These are phyloP conservation scores for Colletotrichum liaoningense DNA, from an alignment of 2,329 filamentous ascomycete species.

Conservation along the genomic window DNA sequence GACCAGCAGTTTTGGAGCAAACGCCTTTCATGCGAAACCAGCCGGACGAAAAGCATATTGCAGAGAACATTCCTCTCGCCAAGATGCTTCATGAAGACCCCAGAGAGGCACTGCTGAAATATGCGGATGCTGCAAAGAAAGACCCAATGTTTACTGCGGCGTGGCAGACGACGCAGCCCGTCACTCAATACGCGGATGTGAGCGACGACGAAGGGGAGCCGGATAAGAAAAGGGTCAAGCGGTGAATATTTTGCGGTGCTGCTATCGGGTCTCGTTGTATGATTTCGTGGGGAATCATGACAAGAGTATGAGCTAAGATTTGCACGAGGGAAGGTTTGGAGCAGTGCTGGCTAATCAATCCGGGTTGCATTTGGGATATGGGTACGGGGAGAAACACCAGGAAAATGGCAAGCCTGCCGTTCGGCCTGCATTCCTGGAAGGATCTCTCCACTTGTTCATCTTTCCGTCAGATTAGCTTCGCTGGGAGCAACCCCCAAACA, in stretches of 20 bases:
- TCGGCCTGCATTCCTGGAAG: not conserved
- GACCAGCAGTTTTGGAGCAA: conserved; percentile 84
- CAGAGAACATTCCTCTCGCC: conserved; percentile 87
- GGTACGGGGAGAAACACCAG: not conserved
- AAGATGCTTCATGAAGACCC: conserved; percentile 97
- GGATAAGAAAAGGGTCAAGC: conserved; percentile 60
- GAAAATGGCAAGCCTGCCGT: conserved; percentile 3
- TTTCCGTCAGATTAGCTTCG: conserved; percentile 29
- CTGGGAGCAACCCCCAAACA: conserved; percentile 8
- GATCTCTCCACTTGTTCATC: conserved; percentile 32
- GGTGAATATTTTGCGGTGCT: conserved; percentile 45
- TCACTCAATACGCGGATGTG: conserved; percentile 89
- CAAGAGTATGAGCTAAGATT: not conserved
- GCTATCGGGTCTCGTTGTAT: conserved; percentile 24
- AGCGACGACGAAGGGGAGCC: conserved; percentile 75
- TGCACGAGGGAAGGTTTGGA: not conserved
- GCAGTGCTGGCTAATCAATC: not conserved
- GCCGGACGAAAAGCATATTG: conserved; percentile 90
- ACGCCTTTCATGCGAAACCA: conserved; percentile 93
- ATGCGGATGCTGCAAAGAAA: conserved; percentile 91
- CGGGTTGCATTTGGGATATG: not conserved
- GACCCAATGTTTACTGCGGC: conserved; percentile 95
- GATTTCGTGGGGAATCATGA: conserved; percentile 28
- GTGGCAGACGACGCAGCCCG: conserved; percentile 91
- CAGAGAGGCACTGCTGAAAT: conserved; percentile 91